phyloP scores from a whole-genome alignment of 1,284 basidiomycete species.

The Salmacisia buchloeana region DNA sequence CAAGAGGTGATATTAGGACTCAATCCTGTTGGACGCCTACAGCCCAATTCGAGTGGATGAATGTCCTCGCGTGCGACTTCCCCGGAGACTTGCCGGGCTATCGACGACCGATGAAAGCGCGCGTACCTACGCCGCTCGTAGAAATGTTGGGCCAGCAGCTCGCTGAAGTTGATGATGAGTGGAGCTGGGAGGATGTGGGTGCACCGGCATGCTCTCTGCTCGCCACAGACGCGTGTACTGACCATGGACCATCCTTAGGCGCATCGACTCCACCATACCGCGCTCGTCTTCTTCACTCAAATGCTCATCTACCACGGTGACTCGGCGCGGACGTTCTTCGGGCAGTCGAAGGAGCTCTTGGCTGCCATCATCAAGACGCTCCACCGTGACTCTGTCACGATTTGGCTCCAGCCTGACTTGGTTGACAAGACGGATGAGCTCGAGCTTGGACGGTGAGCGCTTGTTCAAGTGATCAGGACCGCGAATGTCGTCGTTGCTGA shows the following conservation, averaged over 20 bases:
- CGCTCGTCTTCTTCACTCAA: not conserved
- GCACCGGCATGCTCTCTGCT: not conserved
- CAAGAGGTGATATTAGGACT: not conserved
- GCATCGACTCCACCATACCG: not conserved
- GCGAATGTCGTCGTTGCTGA: not conserved
- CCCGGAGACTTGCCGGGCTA: not conserved
- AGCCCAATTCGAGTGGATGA: conserved; percentile 8
- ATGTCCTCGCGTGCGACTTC: not conserved
- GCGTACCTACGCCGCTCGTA: not conserved
- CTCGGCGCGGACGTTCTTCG: not conserved
- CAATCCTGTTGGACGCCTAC: not conserved
- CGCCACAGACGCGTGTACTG: not conserved
- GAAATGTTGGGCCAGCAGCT: not conserved
- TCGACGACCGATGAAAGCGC: not conserved
- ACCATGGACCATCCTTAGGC: not conserved
- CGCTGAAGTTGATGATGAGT: not conserved
- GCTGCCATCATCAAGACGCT: conserved; percentile 1
- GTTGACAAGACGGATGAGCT: not conserved
- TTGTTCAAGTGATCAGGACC: not conserved
- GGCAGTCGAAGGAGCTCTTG: not conserved
- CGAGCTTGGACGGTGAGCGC: conserved; percentile 6
- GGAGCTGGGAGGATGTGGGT: conserved; percentile 6
- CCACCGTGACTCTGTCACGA: not conserved
- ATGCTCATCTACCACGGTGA: conserved; percentile 1
- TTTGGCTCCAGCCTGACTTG: not conserved